Evolutionary conservation across 805 yeast genomes (phyloP).

Genomic region (Tetrapisispora fleetii): DNA sequence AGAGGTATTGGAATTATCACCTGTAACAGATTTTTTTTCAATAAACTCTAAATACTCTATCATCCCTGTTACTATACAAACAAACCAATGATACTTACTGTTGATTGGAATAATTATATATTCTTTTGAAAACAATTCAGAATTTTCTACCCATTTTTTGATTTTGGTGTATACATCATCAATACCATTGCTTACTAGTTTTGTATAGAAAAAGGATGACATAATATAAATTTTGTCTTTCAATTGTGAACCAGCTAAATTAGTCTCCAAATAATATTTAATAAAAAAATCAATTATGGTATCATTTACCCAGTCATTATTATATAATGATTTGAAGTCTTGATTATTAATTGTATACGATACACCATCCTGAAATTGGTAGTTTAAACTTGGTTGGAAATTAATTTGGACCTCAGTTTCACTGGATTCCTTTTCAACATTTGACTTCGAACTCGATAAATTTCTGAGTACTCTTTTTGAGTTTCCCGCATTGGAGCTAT

Average conservation of each 20-base stretch:
- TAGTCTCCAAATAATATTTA: slow-evolving; percentile 41
- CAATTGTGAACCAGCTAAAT: slow-evolving; percentile 13
- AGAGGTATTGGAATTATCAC: background rate
- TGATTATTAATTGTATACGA: slow-evolving; percentile 47
- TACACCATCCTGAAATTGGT: slow-evolving; percentile 45
- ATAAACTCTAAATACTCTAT: slow-evolving; percentile 3
- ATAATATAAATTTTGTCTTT: slow-evolving; percentile 43
- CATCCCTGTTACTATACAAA: slow-evolving; percentile 55
- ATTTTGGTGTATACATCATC: slow-evolving; percentile 48
- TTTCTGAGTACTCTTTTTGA: background rate
- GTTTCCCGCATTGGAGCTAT: background rate
- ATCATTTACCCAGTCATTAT: slow-evolving; percentile 85
- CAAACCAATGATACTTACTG: slow-evolving; percentile 79
- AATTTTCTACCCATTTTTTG: slow-evolving; percentile 66
- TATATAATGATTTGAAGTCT: slow-evolving; percentile 72
- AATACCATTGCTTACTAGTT: slow-evolving; percentile 35
- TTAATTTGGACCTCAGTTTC: slow-evolving; percentile 17
- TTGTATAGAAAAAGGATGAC: slow-evolving; percentile 76
- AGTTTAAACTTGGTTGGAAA: slow-evolving; percentile 37
- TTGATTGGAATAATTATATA: slow-evolving; percentile 73
- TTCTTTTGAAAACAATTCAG: slow-evolving; percentile 49
- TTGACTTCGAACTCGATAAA: no score
- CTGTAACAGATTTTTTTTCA: background rate
- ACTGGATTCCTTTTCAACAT: background rate
- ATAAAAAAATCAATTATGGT: slow-evolving; percentile 77